Conservation (phyloP, 2,329 filamentous ascomycete genomes). For the Aspergillus nomiae region DNA sequence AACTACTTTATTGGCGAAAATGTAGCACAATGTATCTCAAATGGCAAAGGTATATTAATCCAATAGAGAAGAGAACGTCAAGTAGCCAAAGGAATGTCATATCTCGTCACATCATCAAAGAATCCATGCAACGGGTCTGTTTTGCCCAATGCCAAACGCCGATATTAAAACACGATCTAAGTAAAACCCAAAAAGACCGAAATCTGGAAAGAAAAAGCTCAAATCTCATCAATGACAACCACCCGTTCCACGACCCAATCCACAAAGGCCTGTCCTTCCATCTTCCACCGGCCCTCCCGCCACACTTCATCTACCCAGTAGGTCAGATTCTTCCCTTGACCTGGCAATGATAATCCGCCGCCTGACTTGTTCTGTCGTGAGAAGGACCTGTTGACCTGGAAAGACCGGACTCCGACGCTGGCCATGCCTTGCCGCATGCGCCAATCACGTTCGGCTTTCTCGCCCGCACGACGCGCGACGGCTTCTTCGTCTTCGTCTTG, state of each 20-base stretch:
- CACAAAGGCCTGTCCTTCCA: slow-evolving; percentile 42
- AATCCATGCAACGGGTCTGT: neutral
- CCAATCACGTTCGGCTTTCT: slow-evolving; percentile 73
- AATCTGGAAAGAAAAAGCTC: slow-evolving; percentile 5
- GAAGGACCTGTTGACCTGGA: slow-evolving; percentile 33
- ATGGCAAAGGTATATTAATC: neutral
- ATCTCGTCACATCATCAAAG: slow-evolving; percentile 11
- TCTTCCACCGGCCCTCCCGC: slow-evolving; percentile 43
- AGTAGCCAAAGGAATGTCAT: slow-evolving; percentile 9
- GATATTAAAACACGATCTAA: slow-evolving; percentile 4
- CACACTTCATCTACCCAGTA: slow-evolving; percentile 43
- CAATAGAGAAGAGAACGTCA: neutral
- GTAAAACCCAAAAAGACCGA: neutral
- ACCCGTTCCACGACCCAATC: slow-evolving; percentile 44
- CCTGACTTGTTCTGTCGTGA: slow-evolving; percentile 12
- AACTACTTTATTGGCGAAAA: too few relatives aligned
- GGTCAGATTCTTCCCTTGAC: slow-evolving; percentile 27
- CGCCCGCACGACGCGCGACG: slow-evolving; percentile 68
- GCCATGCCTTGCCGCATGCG: slow-evolving; percentile 60
- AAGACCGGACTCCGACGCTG: slow-evolving; percentile 16
- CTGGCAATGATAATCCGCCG: slow-evolving; percentile 11
- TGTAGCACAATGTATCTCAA: neutral
- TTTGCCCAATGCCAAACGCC: slow-evolving; percentile 1
- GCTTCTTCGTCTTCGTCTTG: slow-evolving; percentile 71
- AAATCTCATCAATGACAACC: slow-evolving; percentile 40